A percentile compares a stretch with the other conserved stretches of the same genome.
These are phyloP conservation scores for Monilinia laxa DNA, from an alignment of 2,329 filamentous ascomycete species.

Conservation along the genomic window DNA sequence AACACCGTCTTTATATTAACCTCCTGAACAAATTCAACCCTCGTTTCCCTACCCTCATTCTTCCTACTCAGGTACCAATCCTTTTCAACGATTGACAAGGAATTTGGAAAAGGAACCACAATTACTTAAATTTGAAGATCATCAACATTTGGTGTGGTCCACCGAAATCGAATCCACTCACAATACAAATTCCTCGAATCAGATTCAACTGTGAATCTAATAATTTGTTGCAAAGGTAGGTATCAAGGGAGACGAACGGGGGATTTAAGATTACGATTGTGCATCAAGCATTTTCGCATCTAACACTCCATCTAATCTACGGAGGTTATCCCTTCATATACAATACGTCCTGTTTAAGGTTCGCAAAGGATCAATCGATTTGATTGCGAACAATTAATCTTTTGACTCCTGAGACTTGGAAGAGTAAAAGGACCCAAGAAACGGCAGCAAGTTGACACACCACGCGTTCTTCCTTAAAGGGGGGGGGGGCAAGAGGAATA, in stretches of 20 bases:
- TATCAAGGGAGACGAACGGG: constrained; percentile 19
- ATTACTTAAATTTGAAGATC: constrained; percentile 19
- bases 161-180: constrained; percentile 13
- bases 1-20: not conserved
- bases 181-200: constrained; percentile 18
- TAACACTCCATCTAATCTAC: not conserved
- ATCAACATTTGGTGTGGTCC: not conserved
- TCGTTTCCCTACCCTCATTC: not conserved
- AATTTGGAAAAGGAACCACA: constrained; percentile 14
- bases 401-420: not conserved
- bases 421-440: not conserved
- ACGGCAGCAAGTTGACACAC: not conserved
- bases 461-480: not conserved
- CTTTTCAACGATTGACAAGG: not conserved
- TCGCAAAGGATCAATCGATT: constrained; percentile 6
- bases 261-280: constrained; percentile 11
- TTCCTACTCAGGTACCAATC: not conserved
- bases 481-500: not conserved
- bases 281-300: constrained; percentile 17
- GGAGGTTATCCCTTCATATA: constrained; percentile 1
- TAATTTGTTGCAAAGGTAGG: not conserved
- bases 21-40: constrained; percentile 16
- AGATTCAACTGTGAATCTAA: not conserved
- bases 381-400: constrained; percentile 7
- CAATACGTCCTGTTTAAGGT: not conserved